Base-by-base conservation (phyloP, 2,329 filamentous ascomycete species). In the Bimuria novae-zelandiae region DNA sequence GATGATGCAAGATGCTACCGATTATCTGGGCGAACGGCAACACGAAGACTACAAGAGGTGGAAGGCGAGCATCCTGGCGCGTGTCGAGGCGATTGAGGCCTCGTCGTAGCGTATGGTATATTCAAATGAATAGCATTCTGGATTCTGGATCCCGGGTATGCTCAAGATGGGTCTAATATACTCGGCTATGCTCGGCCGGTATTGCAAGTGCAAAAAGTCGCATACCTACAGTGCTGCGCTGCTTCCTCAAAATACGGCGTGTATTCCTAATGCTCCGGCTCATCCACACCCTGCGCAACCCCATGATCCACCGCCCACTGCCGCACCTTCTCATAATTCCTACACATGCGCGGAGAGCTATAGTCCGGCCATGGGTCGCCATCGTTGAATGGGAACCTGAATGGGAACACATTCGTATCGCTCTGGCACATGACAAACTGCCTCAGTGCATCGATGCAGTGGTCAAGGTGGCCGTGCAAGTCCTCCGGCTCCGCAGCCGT, bases 1-100 rank as follows among this genome's bases (percentile, higher is more conserved):
- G 2, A 92, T 92, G 89, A 84, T 92, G 62, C 88, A 92, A 70
- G 85, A 87, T 58, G 81, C 82, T 41, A 86, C 89, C 63, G 88
- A 92, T 64, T 90, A 86, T 64, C 71, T 92, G 62, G 87, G 85
- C 57, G 84, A 87, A 43, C 77, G 80, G 55, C 84, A 84, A 60
- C 79, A 80, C 61, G 77, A 77, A 35, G 84, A 87, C 10, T 92
- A 86, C 67, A 76, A 70, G 39, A 70, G 69, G 16, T 94, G 89
- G 90, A 87, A 87, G 70, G 77, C 79, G 4, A 74, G 70, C 1
- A 81, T 90, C 22, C 62, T 89, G 66, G 75, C 73, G 53, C 79
- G 79, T 59, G 83, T 90, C 52, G 73, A 77, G 21, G 70, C 78
- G 53, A 70, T 82, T 39, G 77, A 83, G 41, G 54, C 59, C 10